Base-by-base conservation (phyloP, 495 filamentous ascomycete species). In the Trichoderma reesei region DNA sequence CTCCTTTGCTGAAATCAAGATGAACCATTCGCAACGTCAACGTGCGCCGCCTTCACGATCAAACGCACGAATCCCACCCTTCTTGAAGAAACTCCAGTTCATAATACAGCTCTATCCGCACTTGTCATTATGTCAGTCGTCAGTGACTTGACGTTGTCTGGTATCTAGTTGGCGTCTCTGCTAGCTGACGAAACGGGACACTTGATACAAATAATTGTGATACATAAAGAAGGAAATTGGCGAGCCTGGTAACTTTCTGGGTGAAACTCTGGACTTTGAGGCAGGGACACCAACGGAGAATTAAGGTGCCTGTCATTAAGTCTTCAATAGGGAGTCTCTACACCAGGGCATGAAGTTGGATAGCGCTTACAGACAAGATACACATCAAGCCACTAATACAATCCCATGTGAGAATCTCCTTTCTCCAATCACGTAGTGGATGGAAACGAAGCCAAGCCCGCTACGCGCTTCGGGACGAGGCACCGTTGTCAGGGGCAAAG, bases 31-130 rank as follows among this genome's bases (percentile, higher is more conserved):
- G 82, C 79, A 0, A 80, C 76, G 0, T 73, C 74, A 20, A 77
- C 72, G 71, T 83, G 85, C 3, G 72, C 72, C 2, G 81, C 79
- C 61, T 79, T n/a, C 80, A 70, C 85, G 82, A 7, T 74, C 77
- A 63, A 74, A 78, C 5, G 69, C 71, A 9, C 74, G 69, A 13
- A 63, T 37, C 10, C 34, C 62, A 0, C 72, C 64, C 0, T 72
- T 66, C 1, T 65, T 41, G 60, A 67, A 71, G 56, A 85, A 83
- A 10, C 72, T 75, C 63, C 82, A 83, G 78, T 77, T 63, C 80
- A 78, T 14, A 85, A 68, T 2, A 78, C 79, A 1, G 79, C 82
- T 9, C 79, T 74, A 20, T 74, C 71, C 46, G 83, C 80, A 68
- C 78, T 82, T 59, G 85, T 37, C 6, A 69, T 26, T n/a, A 62